phyloP scores from a whole-genome alignment of 2,329 filamentous ascomycete genomes.

The Colletotrichum falcatum region DNA sequence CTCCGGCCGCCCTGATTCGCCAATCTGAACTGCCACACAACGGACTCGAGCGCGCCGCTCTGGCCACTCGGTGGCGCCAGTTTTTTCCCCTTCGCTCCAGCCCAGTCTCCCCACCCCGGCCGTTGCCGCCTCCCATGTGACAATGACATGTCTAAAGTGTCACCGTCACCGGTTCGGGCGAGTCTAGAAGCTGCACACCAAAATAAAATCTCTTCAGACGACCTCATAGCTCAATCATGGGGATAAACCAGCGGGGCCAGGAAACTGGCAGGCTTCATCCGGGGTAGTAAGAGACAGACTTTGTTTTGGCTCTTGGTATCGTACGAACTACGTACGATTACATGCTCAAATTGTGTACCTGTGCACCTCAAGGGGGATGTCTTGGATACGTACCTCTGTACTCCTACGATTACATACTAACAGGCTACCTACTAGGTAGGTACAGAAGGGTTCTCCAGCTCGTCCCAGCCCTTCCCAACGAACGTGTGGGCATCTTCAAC shows the following conservation, averaged over 20 bases:
- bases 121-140: conserved; percentile 36
- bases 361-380: too few relatives aligned
- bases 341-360: too few relatives aligned
- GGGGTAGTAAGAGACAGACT: not conserved
- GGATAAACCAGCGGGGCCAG: not conserved
- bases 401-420: too few relatives aligned
- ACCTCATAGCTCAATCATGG: conserved; percentile 16
- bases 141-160: conserved; percentile 28
- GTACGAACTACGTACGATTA: not conserved
- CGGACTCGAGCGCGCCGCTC: conserved; percentile 21
- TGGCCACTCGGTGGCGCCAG: conserved; percentile 32
- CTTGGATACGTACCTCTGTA: too few relatives aligned
- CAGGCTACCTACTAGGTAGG: too few relatives aligned
- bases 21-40: conserved; percentile 17
- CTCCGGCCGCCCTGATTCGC: conserved; percentile 36
- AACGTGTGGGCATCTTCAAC: not conserved
- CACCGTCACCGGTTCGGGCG: conserved; percentile 5
- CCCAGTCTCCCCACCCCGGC: not conserved
- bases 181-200: conserved; percentile 20
- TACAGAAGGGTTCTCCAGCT: not conserved
- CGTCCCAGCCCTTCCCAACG: not conserved
- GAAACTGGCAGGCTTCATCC: not conserved
- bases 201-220: not conserved
- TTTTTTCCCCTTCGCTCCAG: conserved; percentile 8
- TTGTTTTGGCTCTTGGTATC: not conserved